Conservation (phyloP, 805 yeast genomes). For the Yamadazyma insecticola region DNA sequence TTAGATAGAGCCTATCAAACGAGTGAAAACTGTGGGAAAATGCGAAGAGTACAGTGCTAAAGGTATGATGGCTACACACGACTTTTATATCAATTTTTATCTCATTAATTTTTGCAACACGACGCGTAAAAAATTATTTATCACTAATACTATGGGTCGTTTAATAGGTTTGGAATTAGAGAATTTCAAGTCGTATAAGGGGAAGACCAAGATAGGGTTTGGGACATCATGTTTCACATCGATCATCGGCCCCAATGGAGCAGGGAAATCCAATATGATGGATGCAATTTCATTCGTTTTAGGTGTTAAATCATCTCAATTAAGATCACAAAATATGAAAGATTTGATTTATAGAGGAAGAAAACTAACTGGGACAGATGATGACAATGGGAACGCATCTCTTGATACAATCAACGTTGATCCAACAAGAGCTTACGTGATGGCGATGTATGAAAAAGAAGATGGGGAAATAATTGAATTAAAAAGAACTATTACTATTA, state of each 20-base stretch:
- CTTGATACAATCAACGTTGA: slow-evolving; percentile 6
- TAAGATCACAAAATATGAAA: slow-evolving; percentile 67
- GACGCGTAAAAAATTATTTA: background rate
- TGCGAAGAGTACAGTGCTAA: too few relatives aligned
- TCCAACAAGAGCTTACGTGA: slow-evolving; percentile 64
- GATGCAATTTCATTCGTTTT: slow-evolving; percentile 95
- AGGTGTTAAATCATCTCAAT: slow-evolving; percentile 71
- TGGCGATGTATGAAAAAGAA: slow-evolving; percentile 66
- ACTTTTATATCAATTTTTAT: too few relatives aligned
- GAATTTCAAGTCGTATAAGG: slow-evolving; percentile 90
- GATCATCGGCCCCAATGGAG: slow-evolving; percentile 97
- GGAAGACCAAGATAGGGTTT: slow-evolving; percentile 71
- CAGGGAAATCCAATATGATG: slow-evolving; percentile 96
- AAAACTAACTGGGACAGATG: slow-evolving; percentile 10
- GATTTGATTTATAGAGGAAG: slow-evolving; percentile 80
- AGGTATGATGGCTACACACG: too few relatives aligned
- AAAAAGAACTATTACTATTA: slow-evolving; percentile 54
- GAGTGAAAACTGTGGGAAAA: too few relatives aligned
- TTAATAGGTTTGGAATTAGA: slow-evolving; percentile 70
- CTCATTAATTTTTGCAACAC: too few relatives aligned
- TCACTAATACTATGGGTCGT: slow-evolving; percentile 60
- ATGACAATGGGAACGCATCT: slow-evolving; percentile 14
- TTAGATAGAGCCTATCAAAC: background rate
- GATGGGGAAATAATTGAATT: slow-evolving; percentile 56
- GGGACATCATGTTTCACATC: slow-evolving; percentile 83